Evolutionary conservation across 1,284 basidiomycete genomes (phyloP).

Genomic region (Entoloma clypeatum): DNA sequence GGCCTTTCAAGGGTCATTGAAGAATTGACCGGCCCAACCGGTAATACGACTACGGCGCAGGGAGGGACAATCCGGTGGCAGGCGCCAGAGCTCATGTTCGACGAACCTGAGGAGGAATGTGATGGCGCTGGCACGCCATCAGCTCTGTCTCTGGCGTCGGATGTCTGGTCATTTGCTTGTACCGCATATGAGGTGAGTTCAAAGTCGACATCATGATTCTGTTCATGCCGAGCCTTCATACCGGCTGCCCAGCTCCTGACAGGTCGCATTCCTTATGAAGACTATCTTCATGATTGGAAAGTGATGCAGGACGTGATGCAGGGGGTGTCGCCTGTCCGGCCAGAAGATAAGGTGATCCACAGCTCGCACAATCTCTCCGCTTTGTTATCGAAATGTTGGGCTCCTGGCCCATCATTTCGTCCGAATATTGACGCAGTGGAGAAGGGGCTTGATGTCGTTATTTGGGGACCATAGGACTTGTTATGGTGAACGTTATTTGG

Average conservation of each 20-base stretch:
- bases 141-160: conserved; percentile 22
- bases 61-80: conserved; percentile 33
- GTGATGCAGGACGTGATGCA: conserved; percentile 13
- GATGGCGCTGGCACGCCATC: too few species aligned
- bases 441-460: too few species aligned
- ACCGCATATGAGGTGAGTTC: conserved; percentile 30
- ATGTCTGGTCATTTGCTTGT: conserved; percentile 34
- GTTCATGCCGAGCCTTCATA: neutral
- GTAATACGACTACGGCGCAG: conserved; percentile 25
- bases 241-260: conserved; percentile 11
- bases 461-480: too few species aligned
- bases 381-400: too few species aligned
- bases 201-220: too few species aligned
- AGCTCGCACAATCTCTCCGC: too few species aligned
- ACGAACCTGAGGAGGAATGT: conserved; percentile 18
- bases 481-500: too few species aligned
- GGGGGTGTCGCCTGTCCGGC: neutral
- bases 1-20: conserved; percentile 32
- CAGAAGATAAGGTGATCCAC: too few species aligned
- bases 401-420: too few species aligned
- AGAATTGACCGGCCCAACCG: conserved; percentile 22
- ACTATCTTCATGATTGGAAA: conserved; percentile 12
- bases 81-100: conserved; percentile 29
- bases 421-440: too few species aligned
- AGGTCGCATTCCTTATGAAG: conserved; percentile 14